Conservation (phyloP, 805 yeast species). For the Dipodascopsis tothii region DNA sequence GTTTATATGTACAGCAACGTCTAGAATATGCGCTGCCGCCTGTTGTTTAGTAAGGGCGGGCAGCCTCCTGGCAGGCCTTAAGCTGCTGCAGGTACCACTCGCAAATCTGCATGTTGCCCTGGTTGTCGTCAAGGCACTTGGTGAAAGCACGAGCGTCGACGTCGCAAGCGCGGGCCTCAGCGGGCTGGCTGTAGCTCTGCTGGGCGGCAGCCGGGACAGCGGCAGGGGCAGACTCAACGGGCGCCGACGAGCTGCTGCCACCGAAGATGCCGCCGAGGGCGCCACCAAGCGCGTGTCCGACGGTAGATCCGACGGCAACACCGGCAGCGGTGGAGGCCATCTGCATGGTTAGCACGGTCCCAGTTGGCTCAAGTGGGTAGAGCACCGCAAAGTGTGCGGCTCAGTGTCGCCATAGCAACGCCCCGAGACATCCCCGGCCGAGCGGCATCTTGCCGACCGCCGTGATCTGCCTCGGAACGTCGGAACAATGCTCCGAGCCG, state of each 20-base stretch:
- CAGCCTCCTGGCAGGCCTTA: constrained; percentile 94
- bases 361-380: constrained; percentile 86
- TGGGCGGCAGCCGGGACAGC: constrained; percentile 37
- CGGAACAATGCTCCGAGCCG: constrained; percentile 23
- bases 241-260: constrained; percentile 55
- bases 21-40: neutral
- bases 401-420: too few species aligned
- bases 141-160: constrained; percentile 92
- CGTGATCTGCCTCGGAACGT: too few species aligned
- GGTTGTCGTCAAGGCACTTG: constrained; percentile 86
- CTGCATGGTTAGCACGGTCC: too few species aligned
- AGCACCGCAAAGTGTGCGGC: constrained; percentile 46
- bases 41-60: constrained; percentile 57
- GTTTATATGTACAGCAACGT: neutral
- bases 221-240: constrained; percentile 45
- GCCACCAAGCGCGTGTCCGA: constrained; percentile 94
- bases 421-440: too few species aligned
- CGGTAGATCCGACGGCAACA: constrained; percentile 96
- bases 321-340: constrained; percentile 99
- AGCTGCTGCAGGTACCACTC: constrained; percentile 95
- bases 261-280: constrained; percentile 87
- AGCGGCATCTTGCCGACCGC: too few species aligned
- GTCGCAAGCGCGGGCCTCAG: constrained; percentile 63
- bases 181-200: constrained; percentile 33
- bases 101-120: constrained; percentile 94